Base-by-base conservation (phyloP, 2,329 filamentous ascomycete species). In the Stenocarpella maydis region DNA sequence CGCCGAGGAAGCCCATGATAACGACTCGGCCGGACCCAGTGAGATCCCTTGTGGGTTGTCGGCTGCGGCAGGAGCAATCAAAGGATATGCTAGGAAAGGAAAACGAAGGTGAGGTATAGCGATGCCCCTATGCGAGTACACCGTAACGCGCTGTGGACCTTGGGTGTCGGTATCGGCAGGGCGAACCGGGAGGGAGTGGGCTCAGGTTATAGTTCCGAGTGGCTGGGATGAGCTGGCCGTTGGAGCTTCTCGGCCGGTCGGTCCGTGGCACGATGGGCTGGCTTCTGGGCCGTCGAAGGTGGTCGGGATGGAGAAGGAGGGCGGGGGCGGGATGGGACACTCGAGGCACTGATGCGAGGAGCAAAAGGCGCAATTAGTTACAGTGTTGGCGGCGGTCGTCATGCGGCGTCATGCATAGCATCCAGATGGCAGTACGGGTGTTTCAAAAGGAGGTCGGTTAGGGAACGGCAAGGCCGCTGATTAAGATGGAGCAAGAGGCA, bases 1-100 rank as follows among this genome's bases (percentile, higher is more conserved):
- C 90, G 76, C 94, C 95, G 77, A 97, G 83, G 84, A 98, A 98
- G 74, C 92, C 94, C 95, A 98, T 98, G 73, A 76, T 77, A 47
- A 50, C 67, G 63, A 43, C 63, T 43, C 50, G 34, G 31, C 31
- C 53, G 47, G 50, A 65, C 64, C 31, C 37, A 49, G 34, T 34
- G 21, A 41, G 26, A 43, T 19, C 19, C 41, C 60, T 45, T 55
- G 53, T 41, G 34, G 3, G 26, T 65, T 45, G 49, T 68, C 28
- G 65, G 52, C 55, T 39, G 69, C 65, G 21, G 34, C 52, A 58
- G 53, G 52, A 67, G 43, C 28, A 34, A 50, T 39, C 26, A 50
- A 45, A 47, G 39, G 50, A 17, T 47, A 28, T 34, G 60, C 34
- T 41, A 17, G 47, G 21, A 41, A 34, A 47, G 37, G 19, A 52